Base-by-base conservation (phyloP, 352 stramenopile genomes). In the Phytophthora meadii region DNA sequence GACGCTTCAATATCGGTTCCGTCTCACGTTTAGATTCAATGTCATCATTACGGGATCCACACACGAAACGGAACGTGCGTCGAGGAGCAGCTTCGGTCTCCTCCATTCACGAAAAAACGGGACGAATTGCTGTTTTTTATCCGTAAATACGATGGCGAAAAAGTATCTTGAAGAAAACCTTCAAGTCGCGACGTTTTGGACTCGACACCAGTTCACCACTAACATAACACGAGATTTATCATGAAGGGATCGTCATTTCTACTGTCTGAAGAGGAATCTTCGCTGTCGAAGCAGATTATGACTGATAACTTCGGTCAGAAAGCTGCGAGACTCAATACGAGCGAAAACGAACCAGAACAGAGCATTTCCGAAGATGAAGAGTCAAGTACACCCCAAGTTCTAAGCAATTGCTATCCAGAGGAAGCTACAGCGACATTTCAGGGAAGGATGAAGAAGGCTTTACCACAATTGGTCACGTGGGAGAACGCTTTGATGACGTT, bases 231-330 rank as follows among this genome's bases (percentile, higher is more conserved):
- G 52, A 59, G 25, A 24, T 57, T 32, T 34, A 36, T 61, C 25
- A 37, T 30, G 36, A 44, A 48, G 1, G 57, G 59, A 11, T 52
- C 66, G 10, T 58, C 22, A 14, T 22, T 76, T 6, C 27, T 76
- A 42, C 36, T 75, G 10, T 19, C 57, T 27, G 62, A 71, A 5
- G 57, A 68, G 14, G 40, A 63, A 4, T 37, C 24, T 15, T 74
- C 65, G 22, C 25, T 79, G 30, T 74, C 67, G n/a, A 74, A 54
- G 10, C 62, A 68, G 32, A 48, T 79, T 37, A 79, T 79, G 45
- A 15, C 36, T n/a, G 45, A 76, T 32, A 76, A 76, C 42, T 76
- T 79, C 42, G 59, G 57, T 11, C 54, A 14, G 8, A 8, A 36
- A 36, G 9, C 30, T 36, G 12, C 9, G 46, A 55, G 44, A 54